Base-by-base conservation (phyloP, 345 rosid species). In the Eucalyptus marginata region DNA sequence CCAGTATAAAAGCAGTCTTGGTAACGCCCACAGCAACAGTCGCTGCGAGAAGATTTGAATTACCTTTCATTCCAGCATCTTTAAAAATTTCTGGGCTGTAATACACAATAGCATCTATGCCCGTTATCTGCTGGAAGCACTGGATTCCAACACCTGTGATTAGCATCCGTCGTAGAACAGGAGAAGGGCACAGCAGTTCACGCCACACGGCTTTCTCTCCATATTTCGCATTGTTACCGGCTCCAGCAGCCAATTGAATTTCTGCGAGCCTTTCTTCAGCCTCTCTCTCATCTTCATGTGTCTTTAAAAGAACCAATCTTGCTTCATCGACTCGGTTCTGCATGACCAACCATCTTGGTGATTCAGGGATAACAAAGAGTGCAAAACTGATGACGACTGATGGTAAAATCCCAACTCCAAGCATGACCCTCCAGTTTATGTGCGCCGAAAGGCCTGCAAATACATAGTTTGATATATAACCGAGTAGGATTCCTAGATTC, bases 311-410 rank as follows among this genome's bases (percentile, higher is more conserved):
- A 56, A 97, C 96, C 33, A 90, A 89, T 89, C 97, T 91, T 81
- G 99, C 98, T 91, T 90, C 96, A 27, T 96, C 98, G 33, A 96
- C 91, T 58, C 96, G 93, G 88, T 95, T 93, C 91, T 97, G 95
- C 98, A 97, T 86, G 33, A 95, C 97, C 90, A 97, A 86, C 99
- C 98, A 97, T 91, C 98, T 93, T 9, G 98, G 98, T 29, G 98
- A 97, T 91, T 97, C 98, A 3, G 99, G 99, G 92, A 97, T 97
- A 52, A 97, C 86, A 49, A 94, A 97, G 31, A 97, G 94, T 15
- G 99, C 97, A 86, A 94, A 87, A 50, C 94, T 97, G 86, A 96
- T 94, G 89, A 96, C 92, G 40, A 95, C 88, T 1, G 98, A 95
- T 22, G 99, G 99, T 86, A 96, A 90, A 89, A 94, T 94, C 79